phyloP scores from a whole-genome alignment of 164 flowering plant genomes.

The Hamamelis virginiana region DNA sequence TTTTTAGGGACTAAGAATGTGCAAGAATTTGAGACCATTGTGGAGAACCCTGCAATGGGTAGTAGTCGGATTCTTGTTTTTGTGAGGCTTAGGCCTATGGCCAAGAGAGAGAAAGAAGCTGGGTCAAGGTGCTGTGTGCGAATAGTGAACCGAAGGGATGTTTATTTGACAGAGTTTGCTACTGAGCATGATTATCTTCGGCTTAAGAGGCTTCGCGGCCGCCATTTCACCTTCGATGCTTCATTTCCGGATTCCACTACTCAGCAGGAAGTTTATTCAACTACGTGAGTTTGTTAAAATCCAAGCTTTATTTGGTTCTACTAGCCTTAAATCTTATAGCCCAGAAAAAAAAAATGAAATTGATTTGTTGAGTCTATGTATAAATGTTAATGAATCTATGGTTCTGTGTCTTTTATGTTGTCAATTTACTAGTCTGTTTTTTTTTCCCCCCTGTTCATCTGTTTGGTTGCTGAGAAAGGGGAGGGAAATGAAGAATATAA shows the following conservation, averaged over 20 bases:
- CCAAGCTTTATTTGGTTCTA: no score
- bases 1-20: constrained; percentile 6
- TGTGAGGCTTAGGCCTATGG: constrained; percentile 91
- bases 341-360: no score
- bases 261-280: constrained; percentile 79
- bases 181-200: constrained; percentile 81
- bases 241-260: constrained; percentile 74
- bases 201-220: constrained; percentile 78
- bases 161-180: constrained; percentile 76
- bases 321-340: no score
- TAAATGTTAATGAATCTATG: no score
- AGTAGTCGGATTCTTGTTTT: constrained; percentile 79
- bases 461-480: not conserved
- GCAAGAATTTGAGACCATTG: constrained; percentile 21
- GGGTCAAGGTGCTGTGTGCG: constrained; percentile 75
- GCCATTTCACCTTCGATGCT: constrained; percentile 87
- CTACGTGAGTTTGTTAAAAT: constrained; percentile 57
- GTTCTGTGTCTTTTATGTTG: not conserved
- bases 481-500: not conserved
- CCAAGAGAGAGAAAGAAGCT: constrained; percentile 76
- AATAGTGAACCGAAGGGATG: constrained; percentile 62
- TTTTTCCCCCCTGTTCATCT: not conserved
- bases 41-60: constrained; percentile 26
- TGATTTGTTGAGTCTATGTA: no score
- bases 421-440: no score